Evolutionary conservation across 2,329 filamentous ascomycete genomes (phyloP).

Genomic region (Ophiocordyceps camponoti-rufipedis): DNA sequence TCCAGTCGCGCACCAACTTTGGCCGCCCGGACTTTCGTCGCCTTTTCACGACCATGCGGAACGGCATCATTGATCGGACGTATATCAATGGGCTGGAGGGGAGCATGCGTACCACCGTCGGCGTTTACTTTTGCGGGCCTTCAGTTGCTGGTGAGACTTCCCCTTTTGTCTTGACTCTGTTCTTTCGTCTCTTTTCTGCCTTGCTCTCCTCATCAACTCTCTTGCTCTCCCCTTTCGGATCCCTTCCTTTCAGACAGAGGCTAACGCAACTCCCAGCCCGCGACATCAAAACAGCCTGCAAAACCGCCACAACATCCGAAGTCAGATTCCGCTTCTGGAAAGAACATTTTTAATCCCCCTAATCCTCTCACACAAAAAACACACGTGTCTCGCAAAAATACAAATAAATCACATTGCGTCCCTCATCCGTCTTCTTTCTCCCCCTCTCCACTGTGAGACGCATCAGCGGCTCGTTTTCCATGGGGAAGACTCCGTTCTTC

Average conservation of each 20-base stretch:
- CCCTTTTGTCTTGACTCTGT: neutral
- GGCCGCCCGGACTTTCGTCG: conserved; percentile 77
- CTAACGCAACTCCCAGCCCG: conserved; percentile 29
- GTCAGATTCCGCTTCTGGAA: conserved; percentile 98
- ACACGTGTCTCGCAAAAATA: too few relatives aligned
- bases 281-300: conserved; percentile 69
- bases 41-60: conserved; percentile 68
- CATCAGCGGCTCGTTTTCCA: too few relatives aligned
- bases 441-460: too few relatives aligned
- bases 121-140: conserved; percentile 95
- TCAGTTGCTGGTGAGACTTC: conserved; percentile 39
- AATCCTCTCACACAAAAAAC: neutral
- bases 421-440: too few relatives aligned
- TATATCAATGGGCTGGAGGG: conserved; percentile 73
- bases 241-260: conserved; percentile 11
- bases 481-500: too few relatives aligned
- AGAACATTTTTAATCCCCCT: conserved; percentile 52
- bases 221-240: neutral
- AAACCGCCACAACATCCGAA: conserved; percentile 51
- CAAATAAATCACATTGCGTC: too few relatives aligned
- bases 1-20: conserved; percentile 82
- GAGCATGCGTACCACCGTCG: conserved; percentile 64
- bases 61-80: conserved; percentile 68
- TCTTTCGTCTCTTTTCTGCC: neutral
- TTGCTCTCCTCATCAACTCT: neutral